These are phyloP conservation scores for Blastocystis sp. DNA, from an alignment of 352 stramenopile species.

Conservation along the genomic window DNA sequence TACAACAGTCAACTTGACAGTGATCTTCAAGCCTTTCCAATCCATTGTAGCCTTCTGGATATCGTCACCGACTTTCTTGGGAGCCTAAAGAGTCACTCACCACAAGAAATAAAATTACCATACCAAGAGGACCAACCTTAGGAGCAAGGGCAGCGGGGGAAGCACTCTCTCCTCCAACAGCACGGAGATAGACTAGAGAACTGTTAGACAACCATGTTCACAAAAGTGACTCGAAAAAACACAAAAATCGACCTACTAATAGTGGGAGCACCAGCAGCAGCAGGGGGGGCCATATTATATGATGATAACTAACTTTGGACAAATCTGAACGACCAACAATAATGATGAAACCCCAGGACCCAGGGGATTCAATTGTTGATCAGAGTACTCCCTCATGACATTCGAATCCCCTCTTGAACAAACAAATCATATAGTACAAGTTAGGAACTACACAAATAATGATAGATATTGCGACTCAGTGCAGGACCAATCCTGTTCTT, in stretches of 20 bases:
- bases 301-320: slow-evolving; percentile 31
- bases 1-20: slow-evolving; percentile 98
- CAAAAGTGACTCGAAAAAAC: not conserved
- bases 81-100: slow-evolving; percentile 69
- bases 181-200: slow-evolving; percentile 88
- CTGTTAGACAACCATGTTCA: slow-evolving; percentile 69
- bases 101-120: slow-evolving; percentile 67
- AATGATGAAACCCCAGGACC: not conserved
- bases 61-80: slow-evolving; percentile 99
- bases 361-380: not conserved
- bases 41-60: slow-evolving; percentile 99
- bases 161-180: slow-evolving; percentile 95
- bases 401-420: not conserved
- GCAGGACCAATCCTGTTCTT: slow-evolving; percentile 5
- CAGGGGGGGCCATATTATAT: slow-evolving; percentile 61
- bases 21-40: slow-evolving; percentile 99
- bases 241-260: slow-evolving; percentile 56
- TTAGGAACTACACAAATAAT: not conserved
- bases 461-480: slow-evolving; percentile 47
- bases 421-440: slow-evolving; percentile 1
- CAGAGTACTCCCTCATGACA: not conserved
- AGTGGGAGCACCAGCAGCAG: slow-evolving; percentile 58
- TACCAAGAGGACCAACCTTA: slow-evolving; percentile 98
- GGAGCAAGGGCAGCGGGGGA: slow-evolving; percentile 93
- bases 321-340: slow-evolving; percentile 50